A percentile compares a stretch with the other conserved stretches of the same genome.
Conservation (phyloP, 257 asterid genomes). For the Solanum tarapatanum region DNA sequence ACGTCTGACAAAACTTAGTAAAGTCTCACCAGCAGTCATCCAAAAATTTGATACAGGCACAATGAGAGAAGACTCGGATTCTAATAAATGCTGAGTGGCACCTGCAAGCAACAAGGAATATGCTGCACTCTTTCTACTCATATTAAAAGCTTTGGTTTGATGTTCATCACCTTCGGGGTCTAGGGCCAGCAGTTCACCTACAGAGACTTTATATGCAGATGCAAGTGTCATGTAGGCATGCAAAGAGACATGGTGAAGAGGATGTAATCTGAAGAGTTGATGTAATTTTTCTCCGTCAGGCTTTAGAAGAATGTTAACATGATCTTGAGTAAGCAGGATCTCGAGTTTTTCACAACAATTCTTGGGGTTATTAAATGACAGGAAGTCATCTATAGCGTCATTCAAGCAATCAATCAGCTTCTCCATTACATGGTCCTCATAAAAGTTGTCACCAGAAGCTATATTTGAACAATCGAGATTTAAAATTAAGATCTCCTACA, state of each 20-base stretch:
- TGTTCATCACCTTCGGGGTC: neutral
- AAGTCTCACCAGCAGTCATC: constrained; percentile 50
- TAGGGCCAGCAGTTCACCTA: constrained; percentile 24
- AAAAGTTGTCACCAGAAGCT: neutral
- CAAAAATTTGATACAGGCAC: constrained; percentile 34
- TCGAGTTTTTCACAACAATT: constrained; percentile 57
- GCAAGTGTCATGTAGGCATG: constrained; percentile 49
- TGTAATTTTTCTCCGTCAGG: constrained; percentile 3
- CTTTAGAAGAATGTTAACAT: neutral
- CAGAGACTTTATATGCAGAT: constrained; percentile 42
- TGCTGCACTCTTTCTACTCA: constrained; percentile 43
- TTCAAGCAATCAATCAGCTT: constrained; percentile 20
- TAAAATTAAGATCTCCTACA: constrained; percentile 23
- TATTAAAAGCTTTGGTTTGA: constrained; percentile 23
- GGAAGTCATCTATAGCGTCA: constrained; percentile 32
- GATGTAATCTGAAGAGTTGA: constrained; percentile 22
- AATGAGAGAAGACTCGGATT: constrained; percentile 37
- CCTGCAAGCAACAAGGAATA: constrained; percentile 61
- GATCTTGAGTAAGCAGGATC: constrained; percentile 29
- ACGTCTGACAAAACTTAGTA: constrained; percentile 27
- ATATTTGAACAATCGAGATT: neutral
- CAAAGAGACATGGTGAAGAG: constrained; percentile 32
- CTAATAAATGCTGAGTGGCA: constrained; percentile 38
- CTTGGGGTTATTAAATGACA: constrained; percentile 22
- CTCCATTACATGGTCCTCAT: constrained; percentile 5